phyloP scores from a whole-genome alignment of 345 rosid genomes.

The Populus tremula region DNA sequence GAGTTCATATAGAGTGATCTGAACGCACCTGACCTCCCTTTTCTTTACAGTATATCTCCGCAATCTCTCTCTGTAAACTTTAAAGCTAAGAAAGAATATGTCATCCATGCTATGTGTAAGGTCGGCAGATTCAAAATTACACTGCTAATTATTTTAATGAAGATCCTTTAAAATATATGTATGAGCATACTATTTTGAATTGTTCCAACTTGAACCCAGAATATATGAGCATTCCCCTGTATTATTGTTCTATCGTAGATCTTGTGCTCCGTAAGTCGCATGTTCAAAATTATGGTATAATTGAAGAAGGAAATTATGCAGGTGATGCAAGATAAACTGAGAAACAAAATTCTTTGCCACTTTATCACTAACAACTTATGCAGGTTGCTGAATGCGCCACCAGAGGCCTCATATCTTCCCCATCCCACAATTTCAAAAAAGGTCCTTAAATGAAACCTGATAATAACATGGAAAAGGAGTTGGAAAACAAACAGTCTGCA shows the following conservation, averaged over 20 bases:
- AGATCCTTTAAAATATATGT: neutral
- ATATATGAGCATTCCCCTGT: neutral
- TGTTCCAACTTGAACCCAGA: neutral
- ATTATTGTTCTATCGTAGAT: neutral
- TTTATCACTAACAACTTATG: neutral
- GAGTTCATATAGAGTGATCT: neutral
- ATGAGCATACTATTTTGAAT: neutral
- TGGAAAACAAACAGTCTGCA: slow-evolving; percentile 1
- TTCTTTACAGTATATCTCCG: too few relatives aligned
- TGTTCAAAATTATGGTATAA: neutral
- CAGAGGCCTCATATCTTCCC: neutral
- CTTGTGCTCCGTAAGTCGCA: neutral
- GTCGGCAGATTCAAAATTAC: neutral
- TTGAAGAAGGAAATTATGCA: neutral
- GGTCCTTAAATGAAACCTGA: neutral
- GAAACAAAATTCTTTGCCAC: neutral
- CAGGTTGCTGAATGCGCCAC: slow-evolving; percentile 3
- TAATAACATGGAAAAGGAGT: neutral
- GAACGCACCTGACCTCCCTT: neutral
- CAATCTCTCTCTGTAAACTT: neutral
- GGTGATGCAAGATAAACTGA: neutral
- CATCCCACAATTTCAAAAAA: slow-evolving; percentile 3
- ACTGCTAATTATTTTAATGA: too few relatives aligned
- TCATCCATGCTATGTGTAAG: too few relatives aligned
- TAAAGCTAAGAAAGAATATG: neutral